Base-by-base conservation (phyloP, 192 early-diverging fungal genomes). In the Coemansia sp. region DNA sequence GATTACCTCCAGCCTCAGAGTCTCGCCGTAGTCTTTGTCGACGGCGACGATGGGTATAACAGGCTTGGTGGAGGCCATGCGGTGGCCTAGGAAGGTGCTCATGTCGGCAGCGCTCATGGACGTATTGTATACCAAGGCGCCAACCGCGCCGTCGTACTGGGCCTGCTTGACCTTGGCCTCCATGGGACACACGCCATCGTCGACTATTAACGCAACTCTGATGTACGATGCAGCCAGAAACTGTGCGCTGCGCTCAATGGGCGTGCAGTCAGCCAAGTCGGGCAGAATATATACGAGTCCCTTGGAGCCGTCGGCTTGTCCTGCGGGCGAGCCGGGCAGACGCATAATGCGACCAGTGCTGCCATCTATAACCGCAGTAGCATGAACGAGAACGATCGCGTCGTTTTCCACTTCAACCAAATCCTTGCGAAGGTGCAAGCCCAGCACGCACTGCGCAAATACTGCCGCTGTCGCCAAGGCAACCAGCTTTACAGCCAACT, bases 391-490 rank as follows among this genome's bases (percentile, higher is more conserved):
- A 8, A 74, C 59, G 13, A 82, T 68, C 11, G 69, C 47, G 30
- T 82, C 80, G 41, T 76, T 69, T 53, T 82, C 69, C 22, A 82
- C 68, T 22, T 76, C 74, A 49, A 82, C 80, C 16, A 82, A 62
- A 40, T 82, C 75, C 27, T 76, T 82, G 68, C 80, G 80, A 47
- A 82, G 76, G 52, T 71, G 75, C 12, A 71, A 64, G 29, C 65
- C 68, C 12, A 59, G 13, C 7, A 39, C 61, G 30, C 61, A 32
- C 18, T 70, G 71, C 30, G 68, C 34, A 34, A 68, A 47, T 41
- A 74, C 24, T 11, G 60, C 32, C 18, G 45, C 45, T 9, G 45
- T 20, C 11, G 56, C 58, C 37, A 67, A 20, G 9, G 52, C 44
- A 3, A 56, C 61, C 12, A 73, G 40, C 65, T 64, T 68, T 22